phyloP scores from a whole-genome alignment of 148 eudicot species.

The Vaccinium corymbosum region DNA sequence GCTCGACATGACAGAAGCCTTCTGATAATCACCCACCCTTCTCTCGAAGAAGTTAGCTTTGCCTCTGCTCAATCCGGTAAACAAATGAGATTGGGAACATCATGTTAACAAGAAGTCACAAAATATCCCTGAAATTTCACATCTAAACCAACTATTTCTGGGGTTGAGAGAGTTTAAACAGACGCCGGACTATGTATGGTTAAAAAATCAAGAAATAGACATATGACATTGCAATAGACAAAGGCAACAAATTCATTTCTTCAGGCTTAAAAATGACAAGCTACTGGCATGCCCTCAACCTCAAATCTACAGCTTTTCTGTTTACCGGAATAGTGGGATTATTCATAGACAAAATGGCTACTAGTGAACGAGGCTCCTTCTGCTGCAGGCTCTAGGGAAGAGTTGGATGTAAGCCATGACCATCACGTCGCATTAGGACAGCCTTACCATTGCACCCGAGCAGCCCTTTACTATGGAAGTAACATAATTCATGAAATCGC shows the following conservation, averaged over 20 bases:
- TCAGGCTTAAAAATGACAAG: conserved; percentile 5
- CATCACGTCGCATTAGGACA: not conserved
- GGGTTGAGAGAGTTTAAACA: not conserved
- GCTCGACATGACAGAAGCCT: conserved; percentile 73
- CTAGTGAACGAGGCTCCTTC: not conserved
- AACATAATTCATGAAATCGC: not conserved
- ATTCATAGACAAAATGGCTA: not conserved
- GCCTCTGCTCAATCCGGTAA: conserved; percentile 43
- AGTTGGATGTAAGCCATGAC: not conserved
- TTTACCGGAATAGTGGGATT: not conserved
- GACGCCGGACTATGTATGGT: not conserved
- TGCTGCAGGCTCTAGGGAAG: not conserved
- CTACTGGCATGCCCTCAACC: not conserved
- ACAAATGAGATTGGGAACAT: not conserved
- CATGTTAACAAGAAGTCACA: not conserved
- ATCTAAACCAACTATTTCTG: not conserved
- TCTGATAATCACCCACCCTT: conserved; percentile 79
- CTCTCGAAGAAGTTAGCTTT: conserved; percentile 80
- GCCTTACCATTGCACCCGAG: not conserved
- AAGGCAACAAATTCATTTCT: not conserved
- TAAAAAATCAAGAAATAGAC: not conserved
- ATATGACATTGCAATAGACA: not conserved
- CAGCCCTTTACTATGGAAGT: not conserved
- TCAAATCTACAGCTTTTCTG: not conserved
- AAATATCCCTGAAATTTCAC: not conserved